Conservation (phyloP, 225 moss, liverwort and hornwort species). For the Physcomitrium patens region DNA sequence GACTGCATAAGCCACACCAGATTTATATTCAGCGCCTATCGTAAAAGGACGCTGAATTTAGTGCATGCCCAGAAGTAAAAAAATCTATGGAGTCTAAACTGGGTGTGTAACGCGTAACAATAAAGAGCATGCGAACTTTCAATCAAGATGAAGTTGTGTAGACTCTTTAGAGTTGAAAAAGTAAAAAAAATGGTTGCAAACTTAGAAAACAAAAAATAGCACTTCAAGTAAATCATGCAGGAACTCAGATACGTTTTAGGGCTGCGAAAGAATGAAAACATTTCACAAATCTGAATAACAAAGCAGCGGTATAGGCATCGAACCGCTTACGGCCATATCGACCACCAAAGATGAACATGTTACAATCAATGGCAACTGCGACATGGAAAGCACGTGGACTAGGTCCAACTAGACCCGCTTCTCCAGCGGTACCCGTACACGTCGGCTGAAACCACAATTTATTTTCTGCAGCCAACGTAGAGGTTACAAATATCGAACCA, state of each 20-base stretch:
- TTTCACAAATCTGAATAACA: not conserved
- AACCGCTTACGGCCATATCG: conserved; percentile 99
- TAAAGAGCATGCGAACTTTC: conserved; percentile 21
- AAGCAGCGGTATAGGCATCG: conserved; percentile 60
- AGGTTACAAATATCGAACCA: conserved; percentile 4
- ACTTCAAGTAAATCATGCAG: not conserved
- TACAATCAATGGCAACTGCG: conserved; percentile 89
- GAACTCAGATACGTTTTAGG: not conserved
- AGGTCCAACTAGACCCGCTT: conserved; percentile 75
- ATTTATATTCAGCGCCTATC: conserved; percentile 46
- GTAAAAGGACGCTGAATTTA: conserved; percentile 24
- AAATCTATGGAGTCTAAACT: not conserved
- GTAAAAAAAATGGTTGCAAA: not conserved
- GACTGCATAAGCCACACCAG: conserved; percentile 69
- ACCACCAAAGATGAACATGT: conserved; percentile 99
- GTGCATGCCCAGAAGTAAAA: conserved; percentile 12
- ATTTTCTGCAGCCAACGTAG: conserved; percentile 60
- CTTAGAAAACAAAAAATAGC: not conserved
- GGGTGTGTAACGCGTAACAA: not conserved
- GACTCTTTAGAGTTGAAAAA: not conserved
- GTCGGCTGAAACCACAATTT: conserved; percentile 85
- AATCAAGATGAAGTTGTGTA: not conserved
- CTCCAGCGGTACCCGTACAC: conserved; percentile 72
- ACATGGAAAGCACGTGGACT: conserved; percentile 96
- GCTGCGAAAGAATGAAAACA: not conserved